Evolutionary conservation across 176 grass and related monocot species (phyloP).

Genomic region (Phragmites australis): DNA sequence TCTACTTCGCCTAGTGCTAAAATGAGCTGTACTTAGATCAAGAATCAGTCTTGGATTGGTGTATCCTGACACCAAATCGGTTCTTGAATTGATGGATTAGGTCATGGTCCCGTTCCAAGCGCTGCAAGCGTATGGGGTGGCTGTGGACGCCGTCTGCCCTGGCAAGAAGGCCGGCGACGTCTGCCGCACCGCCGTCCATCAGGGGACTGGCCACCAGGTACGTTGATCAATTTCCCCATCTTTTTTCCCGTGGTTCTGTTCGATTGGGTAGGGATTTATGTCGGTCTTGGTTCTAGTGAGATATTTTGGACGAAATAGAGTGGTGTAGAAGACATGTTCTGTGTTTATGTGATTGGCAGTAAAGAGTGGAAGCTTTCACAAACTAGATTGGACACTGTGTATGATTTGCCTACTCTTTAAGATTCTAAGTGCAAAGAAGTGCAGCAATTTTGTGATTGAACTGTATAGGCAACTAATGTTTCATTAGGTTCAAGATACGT

Average conservation of each 20-base stretch:
- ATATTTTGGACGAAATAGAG: background rate
- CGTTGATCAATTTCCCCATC: background rate
- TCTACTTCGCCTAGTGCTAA: background rate
- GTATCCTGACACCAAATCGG: slow-evolving; percentile 3
- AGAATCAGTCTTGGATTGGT: background rate
- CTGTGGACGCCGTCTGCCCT: slow-evolving; percentile 83
- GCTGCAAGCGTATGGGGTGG: slow-evolving; percentile 82
- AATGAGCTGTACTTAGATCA: background rate
- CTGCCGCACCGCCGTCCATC: slow-evolving; percentile 82
- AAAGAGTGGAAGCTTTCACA: background rate
- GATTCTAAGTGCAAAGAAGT: background rate
- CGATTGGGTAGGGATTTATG: background rate
- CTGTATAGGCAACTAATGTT: background rate
- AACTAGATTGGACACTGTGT: background rate
- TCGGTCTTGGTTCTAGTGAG: background rate
- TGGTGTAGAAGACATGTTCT: background rate
- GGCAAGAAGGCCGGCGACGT: slow-evolving; percentile 84
- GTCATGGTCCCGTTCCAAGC: slow-evolving; percentile 95
- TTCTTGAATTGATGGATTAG: slow-evolving; percentile 47
- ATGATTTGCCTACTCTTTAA: background rate
- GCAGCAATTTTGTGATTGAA: background rate
- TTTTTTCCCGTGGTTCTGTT: background rate
- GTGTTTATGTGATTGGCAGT: slow-evolving; percentile 5
- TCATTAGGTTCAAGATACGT: background rate
- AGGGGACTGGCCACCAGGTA: slow-evolving; percentile 66